These are phyloP conservation scores for Colletotrichum spaethianum DNA, from an alignment of 2,329 filamentous ascomycete species.

Conservation along the genomic window DNA sequence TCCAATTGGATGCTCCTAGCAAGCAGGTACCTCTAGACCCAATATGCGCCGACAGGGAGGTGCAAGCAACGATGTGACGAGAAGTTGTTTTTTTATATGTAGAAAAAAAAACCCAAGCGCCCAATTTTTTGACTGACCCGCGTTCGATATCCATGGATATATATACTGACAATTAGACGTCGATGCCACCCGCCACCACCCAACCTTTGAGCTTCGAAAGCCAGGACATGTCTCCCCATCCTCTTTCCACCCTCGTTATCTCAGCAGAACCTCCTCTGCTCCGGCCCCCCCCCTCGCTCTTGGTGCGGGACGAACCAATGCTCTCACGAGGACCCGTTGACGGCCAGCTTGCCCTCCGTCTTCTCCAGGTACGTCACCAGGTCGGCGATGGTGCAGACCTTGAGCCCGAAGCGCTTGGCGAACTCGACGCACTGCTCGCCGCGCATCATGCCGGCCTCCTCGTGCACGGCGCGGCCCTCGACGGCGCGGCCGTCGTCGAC, in stretches of 20 bases:
- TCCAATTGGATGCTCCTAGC: too few species aligned
- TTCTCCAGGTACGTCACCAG: slow-evolving; percentile 85
- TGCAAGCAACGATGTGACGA: background rate
- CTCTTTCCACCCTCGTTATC: too few species aligned
- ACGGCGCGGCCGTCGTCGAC: slow-evolving; percentile 87
- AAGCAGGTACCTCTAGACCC: background rate
- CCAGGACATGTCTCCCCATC: background rate
- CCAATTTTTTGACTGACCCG: background rate
- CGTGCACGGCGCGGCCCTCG: slow-evolving; percentile 75
- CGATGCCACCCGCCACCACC: background rate
- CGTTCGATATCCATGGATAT: slow-evolving; percentile 1
- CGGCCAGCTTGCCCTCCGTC: slow-evolving; percentile 73
- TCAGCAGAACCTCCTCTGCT: too few species aligned
- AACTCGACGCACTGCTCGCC: slow-evolving; percentile 91
- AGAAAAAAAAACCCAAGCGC: background rate
- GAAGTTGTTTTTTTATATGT: background rate
- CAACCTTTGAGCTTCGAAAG: background rate
- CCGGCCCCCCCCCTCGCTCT: background rate
- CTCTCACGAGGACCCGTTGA: slow-evolving; percentile 55
- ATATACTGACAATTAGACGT: background rate
- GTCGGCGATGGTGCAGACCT: slow-evolving; percentile 96
- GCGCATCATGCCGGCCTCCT: slow-evolving; percentile 88
- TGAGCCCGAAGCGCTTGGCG: slow-evolving; percentile 89
- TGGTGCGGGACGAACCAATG: background rate
- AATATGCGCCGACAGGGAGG: background rate